Base-by-base conservation (phyloP, 192 early-diverging fungal species). In the Podila verticillata region DNA sequence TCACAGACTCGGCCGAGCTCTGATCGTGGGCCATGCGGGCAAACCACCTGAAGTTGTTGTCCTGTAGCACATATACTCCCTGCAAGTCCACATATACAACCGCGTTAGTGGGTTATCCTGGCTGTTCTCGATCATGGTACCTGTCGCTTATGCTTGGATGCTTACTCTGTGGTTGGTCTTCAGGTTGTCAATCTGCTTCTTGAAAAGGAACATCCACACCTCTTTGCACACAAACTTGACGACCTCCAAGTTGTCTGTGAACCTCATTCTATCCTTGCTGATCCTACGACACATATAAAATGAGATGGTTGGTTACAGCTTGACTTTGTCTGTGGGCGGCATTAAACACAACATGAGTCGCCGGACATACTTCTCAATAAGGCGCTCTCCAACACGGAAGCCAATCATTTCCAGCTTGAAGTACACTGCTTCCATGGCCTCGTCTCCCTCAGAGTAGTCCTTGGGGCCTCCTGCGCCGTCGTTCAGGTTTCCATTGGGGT, bases 171-270 rank as follows among this genome's bases (percentile, higher is more conserved):
- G 98, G 83, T 99, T 99, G 12, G 98, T 99, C 82, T 99, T 99
- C 13, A 99, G 86, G 70, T 99, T 98, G 73, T 99, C 98, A 44
- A 99, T 91, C 77, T 99, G 97, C 66, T 99, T 96, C 79, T 96
- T 95, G 77, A 99, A 99, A 56, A 97, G 82, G 35, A 93, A 84
- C 58, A 92, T 92, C 98, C 98, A 99, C 28, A 97, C 88, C 61
- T 99, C 98, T 81, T 98, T 98, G 87, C 98, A 99, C 12, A 99
- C 91, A 88, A 98, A 99, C 81, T 99, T 99, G 61, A 99, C 93
- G 34, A 98, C 93, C 58, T 99, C 98, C 26, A 99, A 84, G 32
- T 93, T 98, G 85, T 99, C 97, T 0, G 87, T 84, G 74, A 99
- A 95, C 7, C 98, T 91, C 67, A 94, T 89, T 68, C 92, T 88